Evolutionary conservation across 2,329 filamentous ascomycete species (phyloP), one percentile per base, ranked within the genome.

Genomic region (Neodidymelliopsis sp.): DNA sequence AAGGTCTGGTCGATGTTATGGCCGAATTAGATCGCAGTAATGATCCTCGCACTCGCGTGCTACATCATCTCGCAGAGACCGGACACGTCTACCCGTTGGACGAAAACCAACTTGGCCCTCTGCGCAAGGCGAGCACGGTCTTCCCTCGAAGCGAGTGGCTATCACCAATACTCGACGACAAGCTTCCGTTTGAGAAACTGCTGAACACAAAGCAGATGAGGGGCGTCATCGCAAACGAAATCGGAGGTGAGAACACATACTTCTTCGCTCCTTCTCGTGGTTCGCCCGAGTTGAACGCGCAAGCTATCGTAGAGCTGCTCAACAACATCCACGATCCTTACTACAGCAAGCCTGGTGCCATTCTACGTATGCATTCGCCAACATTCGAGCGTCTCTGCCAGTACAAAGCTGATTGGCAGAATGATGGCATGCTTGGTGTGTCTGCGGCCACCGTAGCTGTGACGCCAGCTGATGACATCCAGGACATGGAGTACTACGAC

Each of bases 1-100:
- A 60, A 30, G 20, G 48, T 9, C 30, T 52, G 27, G 13, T 43
- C 18, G 53, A 59, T 10, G 24, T 53, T 42, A 60, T 54, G 48
- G 18, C 16, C 15, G 31, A 47, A 30, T 34, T 59, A n/a, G 46
- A 49, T 6, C 48, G 19, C 1, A 50, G 35, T 16, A 31, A 46
- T 12, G 42, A 50, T 15, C 46, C 39, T 24, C 43, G 19, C 18
- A 29, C 33, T 12, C 20, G 13, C 2, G 24, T 37, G 4, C 31
- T 43, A 5, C 34, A 49, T 13, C 12, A 33, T 2, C 18, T 49
- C 22, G 48, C 44, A 11, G 22, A 35, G n/a, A 6, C 12, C 9
- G 47, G 49, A 3, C 19, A 27, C 6, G n/a, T 51, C 2, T 42
- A 54, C 22, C 20, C 49, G 1, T 27, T 57, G 11, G 33, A 56